A percentile compares a stretch with the other conserved stretches of the same genome.
Evolutionary conservation across 2,329 filamentous ascomycete genomes (phyloP).

Genomic region (Sarocladium strictum): DNA sequence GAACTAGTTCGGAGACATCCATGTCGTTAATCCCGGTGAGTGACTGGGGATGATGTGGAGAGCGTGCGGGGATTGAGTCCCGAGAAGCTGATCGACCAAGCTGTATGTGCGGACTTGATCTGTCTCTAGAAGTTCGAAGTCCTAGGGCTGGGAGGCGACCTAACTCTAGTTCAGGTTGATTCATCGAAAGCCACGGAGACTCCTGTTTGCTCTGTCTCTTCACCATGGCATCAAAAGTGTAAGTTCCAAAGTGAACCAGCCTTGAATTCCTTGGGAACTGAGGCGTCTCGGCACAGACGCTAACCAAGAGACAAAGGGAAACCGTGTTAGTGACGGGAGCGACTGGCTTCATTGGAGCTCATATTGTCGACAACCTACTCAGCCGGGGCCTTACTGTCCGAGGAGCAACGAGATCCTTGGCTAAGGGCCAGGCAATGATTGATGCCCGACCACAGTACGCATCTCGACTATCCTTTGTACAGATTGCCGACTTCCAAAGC

Average conservation of each 20-base stretch:
- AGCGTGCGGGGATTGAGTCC: not conserved
- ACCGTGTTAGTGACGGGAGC: conserved; percentile 20
- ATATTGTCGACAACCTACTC: conserved; percentile 26
- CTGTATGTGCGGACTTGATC: not conserved
- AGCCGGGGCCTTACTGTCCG: conserved; percentile 24
- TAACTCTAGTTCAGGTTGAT: not conserved
- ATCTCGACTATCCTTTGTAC: conserved; percentile 33
- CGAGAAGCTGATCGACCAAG: not conserved
- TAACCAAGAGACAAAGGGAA: not conserved
- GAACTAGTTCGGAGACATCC: not conserved
- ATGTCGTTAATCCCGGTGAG: not conserved
- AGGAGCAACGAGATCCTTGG: conserved; percentile 22
- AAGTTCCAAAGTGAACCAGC: not conserved
- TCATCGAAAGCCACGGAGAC: not conserved
- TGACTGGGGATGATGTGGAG: not conserved
- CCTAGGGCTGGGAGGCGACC: not conserved
- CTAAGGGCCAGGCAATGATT: conserved; percentile 28
- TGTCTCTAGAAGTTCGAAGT: not conserved
- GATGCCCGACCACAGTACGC: conserved; percentile 28
- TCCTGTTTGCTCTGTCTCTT: too few species aligned
- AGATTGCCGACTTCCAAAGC: conserved; percentile 35
- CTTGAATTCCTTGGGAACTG: not conserved
- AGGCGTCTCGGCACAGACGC: not conserved
- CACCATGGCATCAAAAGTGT: not conserved
- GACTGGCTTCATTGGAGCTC: conserved; percentile 26